phyloP scores from a whole-genome alignment of 139 green algal species.

The Picochlorum sp. region DNA sequence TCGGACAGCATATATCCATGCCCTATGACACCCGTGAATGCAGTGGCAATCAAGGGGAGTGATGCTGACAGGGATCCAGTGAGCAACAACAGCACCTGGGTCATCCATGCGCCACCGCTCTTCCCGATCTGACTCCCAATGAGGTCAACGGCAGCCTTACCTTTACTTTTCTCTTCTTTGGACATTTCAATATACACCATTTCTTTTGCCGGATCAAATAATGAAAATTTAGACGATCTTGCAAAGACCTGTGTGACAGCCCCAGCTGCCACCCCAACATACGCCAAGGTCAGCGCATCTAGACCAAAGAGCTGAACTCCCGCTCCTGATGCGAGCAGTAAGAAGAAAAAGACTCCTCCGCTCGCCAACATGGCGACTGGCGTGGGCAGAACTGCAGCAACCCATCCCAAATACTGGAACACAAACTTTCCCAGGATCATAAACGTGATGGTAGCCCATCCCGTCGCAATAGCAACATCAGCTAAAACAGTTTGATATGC shows the following conservation, averaged over 20 bases:
- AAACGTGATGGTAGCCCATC: conserved; percentile 58
- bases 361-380: conserved; percentile 55
- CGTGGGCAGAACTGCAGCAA: conserved; percentile 46
- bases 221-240: conserved; percentile 59
- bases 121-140: conserved; percentile 74
- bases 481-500: conserved; percentile 65
- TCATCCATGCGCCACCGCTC: conserved; percentile 49
- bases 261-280: conserved; percentile 46
- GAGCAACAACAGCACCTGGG: conserved; percentile 49
- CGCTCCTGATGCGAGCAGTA: conserved; percentile 32
- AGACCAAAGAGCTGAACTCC: conserved; percentile 15
- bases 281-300: conserved; percentile 31
- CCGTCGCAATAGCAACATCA: conserved; percentile 69
- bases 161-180: conserved; percentile 65
- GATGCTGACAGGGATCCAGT: conserved; percentile 41
- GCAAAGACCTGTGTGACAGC: conserved; percentile 69
- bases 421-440: conserved; percentile 72
- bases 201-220: conserved; percentile 81
- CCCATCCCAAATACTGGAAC: conserved; percentile 67
- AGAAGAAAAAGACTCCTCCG: conserved; percentile 55
- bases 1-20: conserved; percentile 45
- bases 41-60: conserved; percentile 41
- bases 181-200: conserved; percentile 82
- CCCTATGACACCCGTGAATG: conserved; percentile 42
- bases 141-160: conserved; percentile 82